Evolutionary conservation across 1,139 yeast genomes (phyloP), one percentile per base, ranked within the genome.

Genomic region (Williopsis jadinii): DNA sequence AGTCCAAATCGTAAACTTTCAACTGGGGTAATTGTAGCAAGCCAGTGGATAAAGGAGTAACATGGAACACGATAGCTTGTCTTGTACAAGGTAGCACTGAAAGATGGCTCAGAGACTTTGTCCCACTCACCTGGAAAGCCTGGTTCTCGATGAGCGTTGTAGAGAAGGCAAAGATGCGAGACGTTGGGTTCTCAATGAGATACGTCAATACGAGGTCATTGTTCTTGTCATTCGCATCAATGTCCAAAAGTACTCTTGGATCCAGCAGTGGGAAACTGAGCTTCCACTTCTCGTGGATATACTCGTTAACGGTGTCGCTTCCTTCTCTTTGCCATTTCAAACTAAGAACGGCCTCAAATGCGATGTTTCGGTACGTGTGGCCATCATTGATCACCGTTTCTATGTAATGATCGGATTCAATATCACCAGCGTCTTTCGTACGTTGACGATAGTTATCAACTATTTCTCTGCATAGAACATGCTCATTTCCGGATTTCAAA

Each of bases 111-210:
- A 61, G 58, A 1, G 71, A 70, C 34, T 65, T 49, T 4, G 55
- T 56, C 2, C 58, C 59, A 9, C 45, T 41, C 30, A 59, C 48
- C 26, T 68, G 64, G 49, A 70, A 68, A 36, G 52, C 56, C 8
- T 60, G 58, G 43, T 67, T 62, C 10, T 70, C 58, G 1, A 63
- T 58, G 58, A 71, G 56, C 5, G 61, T 54, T 5, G 82, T 70
- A 8, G 83, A 68, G 56, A 84, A 85, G 3, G 77, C 76, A 48
- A 85, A 77, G 3, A 80, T 70, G 41, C 82, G 67, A 4, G 82
- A 71, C 0, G 94, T 82, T 9, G 94, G 88, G 53, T 85, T 85
- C 55, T 85, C 95, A 38, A 85, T 56, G 40, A 71, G 68, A 54
- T 77, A 84, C 11, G 58, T 64, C 33, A 79, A 60, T 30, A 56